phyloP scores from a whole-genome alignment of 2,329 filamentous ascomycete species.

The Colletotrichum caudatum region DNA sequence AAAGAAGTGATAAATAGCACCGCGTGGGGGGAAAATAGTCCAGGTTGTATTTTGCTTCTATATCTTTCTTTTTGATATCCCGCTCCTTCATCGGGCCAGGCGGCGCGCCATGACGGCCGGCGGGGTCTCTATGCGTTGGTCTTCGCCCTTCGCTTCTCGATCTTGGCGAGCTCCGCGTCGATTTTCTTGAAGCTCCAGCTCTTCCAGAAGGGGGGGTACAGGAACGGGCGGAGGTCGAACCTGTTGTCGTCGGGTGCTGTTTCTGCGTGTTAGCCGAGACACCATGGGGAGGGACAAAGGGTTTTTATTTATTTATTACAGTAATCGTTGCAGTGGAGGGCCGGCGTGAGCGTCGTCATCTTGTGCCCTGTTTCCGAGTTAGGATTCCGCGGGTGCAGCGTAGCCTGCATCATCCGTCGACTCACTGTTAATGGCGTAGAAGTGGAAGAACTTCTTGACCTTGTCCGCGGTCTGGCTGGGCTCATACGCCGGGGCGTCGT shows the following conservation, averaged over 20 bases:
- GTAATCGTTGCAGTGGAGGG: slow-evolving; percentile 42
- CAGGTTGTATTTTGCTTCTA: not conserved
- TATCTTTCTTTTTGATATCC: not conserved
- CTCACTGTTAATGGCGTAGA: slow-evolving; percentile 68
- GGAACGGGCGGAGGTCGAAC: slow-evolving; percentile 46
- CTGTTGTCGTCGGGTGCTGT: slow-evolving; percentile 47
- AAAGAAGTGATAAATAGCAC: not conserved
- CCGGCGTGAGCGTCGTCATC: slow-evolving; percentile 41
- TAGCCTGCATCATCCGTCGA: not conserved
- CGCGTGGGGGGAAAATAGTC: no score
- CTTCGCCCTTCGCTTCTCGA: slow-evolving; percentile 47
- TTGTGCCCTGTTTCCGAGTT: slow-evolving; percentile 36
- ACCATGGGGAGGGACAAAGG: not conserved
- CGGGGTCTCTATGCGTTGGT: slow-evolving; percentile 9
- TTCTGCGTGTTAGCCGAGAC: slow-evolving; percentile 5
- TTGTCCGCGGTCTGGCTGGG: slow-evolving; percentile 57
- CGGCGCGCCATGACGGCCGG: not conserved
- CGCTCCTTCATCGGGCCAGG: not conserved
- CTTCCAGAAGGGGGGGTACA: slow-evolving; percentile 51
- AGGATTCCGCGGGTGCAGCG: not conserved
- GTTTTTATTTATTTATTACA: slow-evolving; percentile 5
- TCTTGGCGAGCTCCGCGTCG: slow-evolving; percentile 51
- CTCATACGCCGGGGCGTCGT: slow-evolving; percentile 48
- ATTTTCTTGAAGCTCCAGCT: slow-evolving; percentile 56
- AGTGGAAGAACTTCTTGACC: slow-evolving; percentile 61